These are phyloP conservation scores for Fusarium ramigenum DNA, from an alignment of 2,329 filamentous ascomycete species.

Conservation along the genomic window DNA sequence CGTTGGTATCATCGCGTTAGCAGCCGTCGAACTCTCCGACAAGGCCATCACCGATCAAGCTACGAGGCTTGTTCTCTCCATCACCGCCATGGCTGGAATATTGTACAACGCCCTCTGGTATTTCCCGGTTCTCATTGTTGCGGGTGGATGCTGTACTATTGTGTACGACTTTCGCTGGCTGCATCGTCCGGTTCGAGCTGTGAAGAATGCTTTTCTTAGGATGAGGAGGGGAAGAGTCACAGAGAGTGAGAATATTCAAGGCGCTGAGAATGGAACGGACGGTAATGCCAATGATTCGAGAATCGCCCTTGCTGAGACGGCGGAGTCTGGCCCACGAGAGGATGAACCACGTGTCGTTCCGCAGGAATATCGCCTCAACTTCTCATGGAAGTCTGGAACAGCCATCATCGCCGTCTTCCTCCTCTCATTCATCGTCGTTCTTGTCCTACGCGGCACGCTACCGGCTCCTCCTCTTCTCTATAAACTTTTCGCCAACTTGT, in stretches of 20 bases:
- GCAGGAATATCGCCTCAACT: constrained; percentile 46
- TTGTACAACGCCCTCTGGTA: constrained; percentile 80
- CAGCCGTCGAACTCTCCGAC: constrained; percentile 72
- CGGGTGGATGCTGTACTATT: background rate
- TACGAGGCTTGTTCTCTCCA: constrained; percentile 70
- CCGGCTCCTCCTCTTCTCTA: constrained; percentile 57
- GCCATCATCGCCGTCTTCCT: constrained; percentile 61
- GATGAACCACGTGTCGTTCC: constrained; percentile 46
- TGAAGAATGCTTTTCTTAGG: fast-evolving
- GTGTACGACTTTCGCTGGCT: constrained; percentile 47
- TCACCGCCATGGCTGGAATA: constrained; percentile 70
- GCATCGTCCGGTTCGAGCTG: constrained; percentile 43
- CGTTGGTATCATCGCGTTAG: constrained; percentile 76
- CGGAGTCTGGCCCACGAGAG: background rate
- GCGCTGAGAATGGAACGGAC: background rate
- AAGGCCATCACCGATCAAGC: constrained; percentile 74
- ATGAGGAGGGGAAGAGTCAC: fast-evolving
- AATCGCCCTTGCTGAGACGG: background rate
- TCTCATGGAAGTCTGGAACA: constrained; percentile 57
- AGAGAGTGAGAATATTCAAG: fast-evolving
- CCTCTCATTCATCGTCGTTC: constrained; percentile 61
- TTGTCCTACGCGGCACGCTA: constrained; percentile 59
- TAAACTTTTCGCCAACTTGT: constrained; percentile 76
- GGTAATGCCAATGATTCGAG: fast-evolving
- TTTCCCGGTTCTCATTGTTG: constrained; percentile 66